phyloP scores from a whole-genome alignment of 305 asterid species.

The Fraxinus angustifolia region DNA sequence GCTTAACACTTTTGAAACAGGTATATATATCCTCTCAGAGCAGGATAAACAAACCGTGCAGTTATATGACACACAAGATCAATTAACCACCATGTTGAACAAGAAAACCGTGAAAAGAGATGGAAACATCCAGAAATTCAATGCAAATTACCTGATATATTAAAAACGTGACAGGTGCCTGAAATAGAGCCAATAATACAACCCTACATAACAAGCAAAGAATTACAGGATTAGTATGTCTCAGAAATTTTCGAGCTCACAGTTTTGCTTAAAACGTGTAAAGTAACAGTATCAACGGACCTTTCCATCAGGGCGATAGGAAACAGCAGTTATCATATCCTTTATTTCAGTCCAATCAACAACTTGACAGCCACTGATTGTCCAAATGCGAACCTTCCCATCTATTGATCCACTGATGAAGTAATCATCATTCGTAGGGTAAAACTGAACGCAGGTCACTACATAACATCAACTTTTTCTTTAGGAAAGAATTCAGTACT shows the following conservation, averaged over 20 bases:
- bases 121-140: background rate
- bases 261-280: background rate
- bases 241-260: background rate
- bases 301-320: conserved; percentile 82
- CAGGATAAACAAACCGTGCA: background rate
- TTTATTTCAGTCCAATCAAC: conserved; percentile 74
- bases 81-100: background rate
- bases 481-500: conserved; percentile 28
- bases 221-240: conserved; percentile 5
- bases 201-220: conserved; percentile 48
- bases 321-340: conserved; percentile 85
- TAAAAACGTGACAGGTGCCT: conserved; percentile 68
- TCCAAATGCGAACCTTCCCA: conserved; percentile 94
- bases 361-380: conserved; percentile 60
- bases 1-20: background rate
- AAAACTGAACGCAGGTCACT: conserved; percentile 87
- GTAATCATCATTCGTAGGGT: conserved; percentile 63
- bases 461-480: conserved; percentile 32
- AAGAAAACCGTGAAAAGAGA: background rate
- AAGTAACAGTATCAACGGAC: conserved; percentile 33
- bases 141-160: conserved; percentile 50
- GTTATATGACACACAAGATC: background rate
- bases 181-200: conserved; percentile 74
- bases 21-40: background rate
- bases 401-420: conserved; percentile 94